These are phyloP conservation scores for Phytopythium oedochilum DNA, from an alignment of 352 stramenopile species.

Conservation along the genomic window DNA sequence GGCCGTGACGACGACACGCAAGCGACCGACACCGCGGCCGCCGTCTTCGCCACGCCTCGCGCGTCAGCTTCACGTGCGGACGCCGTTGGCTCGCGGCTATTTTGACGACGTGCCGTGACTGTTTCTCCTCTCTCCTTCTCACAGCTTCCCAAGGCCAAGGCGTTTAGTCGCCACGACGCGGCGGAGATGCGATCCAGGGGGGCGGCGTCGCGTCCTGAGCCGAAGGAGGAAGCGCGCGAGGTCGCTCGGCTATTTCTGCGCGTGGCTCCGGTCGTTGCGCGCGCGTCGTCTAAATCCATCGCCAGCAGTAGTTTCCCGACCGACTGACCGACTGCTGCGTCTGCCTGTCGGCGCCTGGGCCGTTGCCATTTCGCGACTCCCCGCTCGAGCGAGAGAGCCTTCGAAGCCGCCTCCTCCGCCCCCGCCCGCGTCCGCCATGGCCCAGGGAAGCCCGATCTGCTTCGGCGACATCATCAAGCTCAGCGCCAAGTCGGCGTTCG, in stretches of 20 bases:
- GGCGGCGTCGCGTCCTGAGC: too few relatives aligned
- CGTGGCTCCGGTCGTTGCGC: neutral
- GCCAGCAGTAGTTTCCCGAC: neutral
- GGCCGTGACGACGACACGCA: too few relatives aligned
- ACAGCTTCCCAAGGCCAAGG: too few relatives aligned
- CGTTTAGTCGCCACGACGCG: neutral
- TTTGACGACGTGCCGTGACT: neutral
- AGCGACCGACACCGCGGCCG: too few relatives aligned
- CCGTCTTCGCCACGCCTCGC: neutral
- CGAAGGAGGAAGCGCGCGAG: too few relatives aligned
- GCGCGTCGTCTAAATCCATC: neutral
- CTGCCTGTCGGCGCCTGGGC: neutral
- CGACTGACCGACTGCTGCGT: too few relatives aligned
- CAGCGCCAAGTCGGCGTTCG: conserved; percentile 28
- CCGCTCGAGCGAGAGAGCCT: neutral
- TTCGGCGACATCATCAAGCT: conserved; percentile 58
- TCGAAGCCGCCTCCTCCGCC: neutral
- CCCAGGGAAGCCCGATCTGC: conserved; percentile 22
- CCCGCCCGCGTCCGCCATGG: conserved; percentile 14
- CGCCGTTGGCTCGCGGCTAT: neutral
- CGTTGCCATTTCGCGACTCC: conserved; percentile 7
- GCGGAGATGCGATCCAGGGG: neutral
- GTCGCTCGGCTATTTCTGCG: neutral
- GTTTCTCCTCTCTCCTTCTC: neutral
- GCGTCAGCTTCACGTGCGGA: neutral